Conservation (phyloP, 164 flowering plant species). For the Amborella trichopoda region DNA sequence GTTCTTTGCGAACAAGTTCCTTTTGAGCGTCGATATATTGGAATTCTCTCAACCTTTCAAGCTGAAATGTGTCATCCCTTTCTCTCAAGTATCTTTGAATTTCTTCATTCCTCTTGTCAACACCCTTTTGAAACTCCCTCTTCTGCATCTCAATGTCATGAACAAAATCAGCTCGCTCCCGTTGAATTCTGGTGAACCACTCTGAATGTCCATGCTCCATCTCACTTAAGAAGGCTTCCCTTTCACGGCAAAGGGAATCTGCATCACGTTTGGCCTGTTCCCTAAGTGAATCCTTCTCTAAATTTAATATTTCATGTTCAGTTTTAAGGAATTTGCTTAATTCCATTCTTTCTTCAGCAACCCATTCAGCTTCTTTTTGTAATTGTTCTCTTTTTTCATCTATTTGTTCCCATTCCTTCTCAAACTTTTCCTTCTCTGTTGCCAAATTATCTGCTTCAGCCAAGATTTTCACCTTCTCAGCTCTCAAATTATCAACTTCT, state of each 20-base stretch:
- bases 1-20: conserved; percentile 50
- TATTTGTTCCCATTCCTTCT: conserved; percentile 78
- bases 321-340: conserved; percentile 54
- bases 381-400: conserved; percentile 84
- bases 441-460: conserved; percentile 57
- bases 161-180: conserved; percentile 57
- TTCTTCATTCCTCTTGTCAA: conserved; percentile 67
- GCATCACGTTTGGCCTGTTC: conserved; percentile 48
- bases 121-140: conserved; percentile 52
- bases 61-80: conserved; percentile 57
- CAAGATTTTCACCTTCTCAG: conserved; percentile 52
- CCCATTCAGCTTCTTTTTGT: conserved; percentile 42
- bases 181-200: conserved; percentile 71
- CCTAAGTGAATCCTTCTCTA: conserved; percentile 51
- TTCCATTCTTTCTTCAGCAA: conserved; percentile 45
- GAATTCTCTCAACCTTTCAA: conserved; percentile 54
- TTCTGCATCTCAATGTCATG: conserved; percentile 64
- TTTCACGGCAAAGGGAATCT: conserved; percentile 55
- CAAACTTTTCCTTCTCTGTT: conserved; percentile 80
- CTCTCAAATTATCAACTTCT: conserved; percentile 74
- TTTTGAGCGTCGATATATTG: conserved; percentile 38
- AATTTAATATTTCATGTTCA: conserved; percentile 60
- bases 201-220: conserved; percentile 64
- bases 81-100: conserved; percentile 54
- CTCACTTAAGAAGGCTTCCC: conserved; percentile 52